Base-by-base conservation (phyloP, 805 yeast species). In the Saccharomyces jurei region DNA sequence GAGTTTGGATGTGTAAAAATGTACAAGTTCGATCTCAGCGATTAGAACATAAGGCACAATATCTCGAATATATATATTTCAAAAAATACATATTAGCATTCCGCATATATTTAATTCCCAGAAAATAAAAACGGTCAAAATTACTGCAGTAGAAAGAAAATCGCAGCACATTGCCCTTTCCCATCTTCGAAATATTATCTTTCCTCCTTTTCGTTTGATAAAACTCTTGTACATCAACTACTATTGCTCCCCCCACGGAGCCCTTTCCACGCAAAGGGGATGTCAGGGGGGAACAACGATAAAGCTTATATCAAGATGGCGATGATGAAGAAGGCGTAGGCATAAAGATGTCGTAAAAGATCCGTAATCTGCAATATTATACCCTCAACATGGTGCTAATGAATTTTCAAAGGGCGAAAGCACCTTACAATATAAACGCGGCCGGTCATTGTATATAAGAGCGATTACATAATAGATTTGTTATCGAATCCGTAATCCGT, bases 1-100 rank as follows among this genome's bases (percentile, higher is more conserved):
- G 97, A 91, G 58, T 81, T 81, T 62, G 98, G 98, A 5, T 80
- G 80, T 51, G 95, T 90, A n/a, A 82, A 86, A 60, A 81, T 91
- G 82, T 86, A 84, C 68, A 81, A 86, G 55, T 90, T 90, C 71
- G 96, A 86, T 58, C 75, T 65, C 29, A 49, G 46, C n/a, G 36
- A 56, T 52, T 61, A 50, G 49, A 27, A 49, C 25, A 17, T 36
- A 30, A n/a, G 30, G 21, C 44, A 50, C 6, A 36, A 22, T 36
- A 36, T 25, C 44, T 36, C 41, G 9, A n/a, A n/a, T 32, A 32
- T 32, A 32, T 32, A 49, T 9, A n/a, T 8, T 1, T n/a, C 17
- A 13, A n/a, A n/a, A 29, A n/a, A 31, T 22, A 22, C 28, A 21
- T 25, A 14, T 13, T 31, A 22, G 44, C 29, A 21, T 31, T 30